phyloP scores from a whole-genome alignment of 352 stramenopile genomes.

The Phytophthora capsici region DNA sequence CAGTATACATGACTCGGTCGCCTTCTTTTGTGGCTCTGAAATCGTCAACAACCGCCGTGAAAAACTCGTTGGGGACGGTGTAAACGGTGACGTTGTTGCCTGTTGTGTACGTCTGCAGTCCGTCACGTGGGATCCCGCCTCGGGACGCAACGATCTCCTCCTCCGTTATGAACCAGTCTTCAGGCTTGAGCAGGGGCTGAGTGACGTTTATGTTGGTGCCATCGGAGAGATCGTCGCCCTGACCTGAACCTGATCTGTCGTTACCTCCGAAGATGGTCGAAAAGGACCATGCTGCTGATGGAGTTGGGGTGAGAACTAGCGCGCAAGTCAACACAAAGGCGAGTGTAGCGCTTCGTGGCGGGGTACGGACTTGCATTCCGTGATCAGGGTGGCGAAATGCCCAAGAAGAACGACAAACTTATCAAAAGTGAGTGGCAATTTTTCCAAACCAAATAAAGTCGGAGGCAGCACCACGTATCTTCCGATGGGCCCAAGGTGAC shows the following conservation, averaged over 20 bases:
- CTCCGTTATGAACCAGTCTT: not conserved
- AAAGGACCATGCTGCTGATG: not conserved
- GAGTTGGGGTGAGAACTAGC: not conserved
- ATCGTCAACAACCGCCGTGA: conserved; percentile 50
- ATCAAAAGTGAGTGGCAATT: too few species aligned
- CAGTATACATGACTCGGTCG: conserved; percentile 48
- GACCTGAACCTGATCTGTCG: not conserved
- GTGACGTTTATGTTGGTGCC: not conserved
- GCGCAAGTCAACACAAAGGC: not conserved
- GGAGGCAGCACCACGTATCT: not conserved
- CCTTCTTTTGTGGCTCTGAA: conserved; percentile 26
- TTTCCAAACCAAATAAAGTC: not conserved
- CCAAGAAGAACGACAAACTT: too few species aligned
- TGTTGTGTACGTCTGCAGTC: conserved; percentile 19
- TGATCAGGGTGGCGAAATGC: too few species aligned
- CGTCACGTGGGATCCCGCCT: not conserved
- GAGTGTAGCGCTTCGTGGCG: not conserved
- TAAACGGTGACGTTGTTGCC: conserved; percentile 56
- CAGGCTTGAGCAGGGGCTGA: not conserved
- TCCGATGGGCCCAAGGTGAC: not conserved
- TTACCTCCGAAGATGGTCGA: not conserved
- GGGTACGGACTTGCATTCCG: not conserved
- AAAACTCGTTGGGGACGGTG: conserved; percentile 50
- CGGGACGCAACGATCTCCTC: not conserved
- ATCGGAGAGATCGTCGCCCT: not conserved